A percentile compares a stretch with the other conserved stretches of the same genome.
Conservation (phyloP, 2,329 filamentous ascomycete species). For the Diaporthe destruens region DNA sequence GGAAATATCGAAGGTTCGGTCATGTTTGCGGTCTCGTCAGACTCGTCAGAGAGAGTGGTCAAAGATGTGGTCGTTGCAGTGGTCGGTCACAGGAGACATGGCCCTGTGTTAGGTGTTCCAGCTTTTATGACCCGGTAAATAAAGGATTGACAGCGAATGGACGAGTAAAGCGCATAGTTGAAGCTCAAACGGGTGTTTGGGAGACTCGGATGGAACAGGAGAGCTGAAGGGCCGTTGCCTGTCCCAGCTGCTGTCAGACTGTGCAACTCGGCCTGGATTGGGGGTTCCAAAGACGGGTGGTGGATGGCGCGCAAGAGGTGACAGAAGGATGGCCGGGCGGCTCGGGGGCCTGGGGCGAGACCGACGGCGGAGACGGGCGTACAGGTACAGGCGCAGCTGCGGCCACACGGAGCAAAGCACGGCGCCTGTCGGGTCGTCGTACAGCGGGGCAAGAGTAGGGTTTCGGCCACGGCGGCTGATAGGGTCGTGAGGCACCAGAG, state of each 20-base stretch:
- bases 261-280: background rate
- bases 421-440: constrained; percentile 37
- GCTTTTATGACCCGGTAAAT: constrained; percentile 43
- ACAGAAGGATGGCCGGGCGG: constrained; percentile 28
- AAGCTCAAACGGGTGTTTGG: constrained; percentile 26
- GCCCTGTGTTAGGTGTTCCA: constrained; percentile 36
- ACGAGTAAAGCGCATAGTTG: constrained; percentile 40
- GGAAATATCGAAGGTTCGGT: constrained; percentile 52
- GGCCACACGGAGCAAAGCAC: constrained; percentile 32
- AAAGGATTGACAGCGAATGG: constrained; percentile 39
- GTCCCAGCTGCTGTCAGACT: constrained; percentile 26
- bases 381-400: constrained; percentile 36
- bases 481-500: constrained; percentile 35
- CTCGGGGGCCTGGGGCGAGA: constrained; percentile 35
- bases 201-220: background rate
- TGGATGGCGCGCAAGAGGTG: constrained; percentile 14
- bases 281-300: background rate
- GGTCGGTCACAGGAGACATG: constrained; percentile 41
- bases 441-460: constrained; percentile 32
- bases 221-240: constrained; percentile 13
- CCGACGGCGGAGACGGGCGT: constrained; percentile 29
- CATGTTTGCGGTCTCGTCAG: constrained; percentile 46
- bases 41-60: constrained; percentile 14
- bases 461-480: constrained; percentile 29
- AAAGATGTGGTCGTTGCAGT: constrained; percentile 35